Conservation (phyloP, 768 basidiomycete genomes). For the Termitomyces titanicus region DNA sequence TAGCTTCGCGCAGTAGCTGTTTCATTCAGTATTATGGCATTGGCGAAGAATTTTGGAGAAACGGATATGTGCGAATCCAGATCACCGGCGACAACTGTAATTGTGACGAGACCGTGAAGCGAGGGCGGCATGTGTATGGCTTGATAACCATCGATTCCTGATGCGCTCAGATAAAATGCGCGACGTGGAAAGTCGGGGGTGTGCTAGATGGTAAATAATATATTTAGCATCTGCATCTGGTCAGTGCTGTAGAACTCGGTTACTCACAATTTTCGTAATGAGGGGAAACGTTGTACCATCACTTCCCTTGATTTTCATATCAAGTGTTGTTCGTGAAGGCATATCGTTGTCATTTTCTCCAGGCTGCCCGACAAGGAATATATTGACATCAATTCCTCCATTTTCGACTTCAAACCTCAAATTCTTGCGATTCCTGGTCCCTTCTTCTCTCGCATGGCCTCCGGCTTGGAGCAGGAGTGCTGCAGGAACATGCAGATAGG, state of each 20-base stretch:
- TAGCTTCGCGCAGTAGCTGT: constrained; percentile 27
- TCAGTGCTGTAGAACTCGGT: background rate
- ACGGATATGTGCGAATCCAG: constrained; percentile 33
- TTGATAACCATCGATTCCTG: constrained; percentile 26
- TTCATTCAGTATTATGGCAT: constrained; percentile 32
- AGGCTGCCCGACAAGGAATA: constrained; percentile 30
- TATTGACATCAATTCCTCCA: constrained; percentile 38
- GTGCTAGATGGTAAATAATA: constrained; percentile 26
- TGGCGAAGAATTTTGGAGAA: constrained; percentile 22
- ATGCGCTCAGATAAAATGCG: constrained; percentile 29
- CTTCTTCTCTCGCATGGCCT: constrained; percentile 13
- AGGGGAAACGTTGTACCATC: constrained; percentile 26
- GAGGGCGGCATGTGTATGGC: constrained; percentile 38
- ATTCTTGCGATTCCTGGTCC: constrained; percentile 18
- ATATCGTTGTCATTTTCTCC: background rate
- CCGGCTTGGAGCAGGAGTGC: constrained; percentile 29
- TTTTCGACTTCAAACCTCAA: constrained; percentile 35
- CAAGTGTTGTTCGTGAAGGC: constrained; percentile 25
- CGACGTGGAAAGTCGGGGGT: constrained; percentile 31
- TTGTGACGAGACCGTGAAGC: constrained; percentile 36
- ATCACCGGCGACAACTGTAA: constrained; percentile 33
- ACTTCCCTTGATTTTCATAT: constrained; percentile 25
- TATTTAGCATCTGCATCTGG: background rate
- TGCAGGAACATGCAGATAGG: constrained; percentile 34
- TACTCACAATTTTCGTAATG: constrained; percentile 35